These are phyloP conservation scores for Colletotrichum tropicicola DNA, from an alignment of 2,329 filamentous ascomycete genomes.

Conservation along the genomic window DNA sequence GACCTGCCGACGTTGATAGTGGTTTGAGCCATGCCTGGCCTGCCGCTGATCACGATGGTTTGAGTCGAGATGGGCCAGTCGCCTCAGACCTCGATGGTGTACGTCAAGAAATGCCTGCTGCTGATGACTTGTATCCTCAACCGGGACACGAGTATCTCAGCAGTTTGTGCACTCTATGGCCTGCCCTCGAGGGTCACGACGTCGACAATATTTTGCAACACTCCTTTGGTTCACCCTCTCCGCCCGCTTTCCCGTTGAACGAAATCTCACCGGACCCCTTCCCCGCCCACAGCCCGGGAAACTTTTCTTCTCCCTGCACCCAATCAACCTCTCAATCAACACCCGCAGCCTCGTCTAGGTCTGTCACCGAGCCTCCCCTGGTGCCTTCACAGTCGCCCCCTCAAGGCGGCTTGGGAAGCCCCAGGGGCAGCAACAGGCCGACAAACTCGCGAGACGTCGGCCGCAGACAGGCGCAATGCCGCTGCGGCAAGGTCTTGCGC, in stretches of 20 bases:
- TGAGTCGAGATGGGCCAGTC: not conserved
- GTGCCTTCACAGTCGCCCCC: too few species aligned
- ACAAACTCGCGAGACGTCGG: too few species aligned
- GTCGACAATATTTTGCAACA: not conserved
- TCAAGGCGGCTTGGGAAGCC: too few species aligned
- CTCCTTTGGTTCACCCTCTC: not conserved
- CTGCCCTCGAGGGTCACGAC: not conserved
- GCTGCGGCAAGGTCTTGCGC: not conserved
- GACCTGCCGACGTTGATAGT: not conserved
- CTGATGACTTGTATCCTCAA: too few species aligned
- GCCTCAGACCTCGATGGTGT: not conserved
- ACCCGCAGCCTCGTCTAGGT: too few species aligned
- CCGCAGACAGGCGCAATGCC: too few species aligned
- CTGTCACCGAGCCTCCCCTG: too few species aligned
- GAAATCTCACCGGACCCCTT: not conserved
- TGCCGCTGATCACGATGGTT: not conserved
- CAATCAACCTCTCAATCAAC: too few species aligned
- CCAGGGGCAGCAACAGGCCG: too few species aligned
- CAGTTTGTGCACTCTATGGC: not conserved
- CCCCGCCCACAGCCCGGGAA: not conserved
- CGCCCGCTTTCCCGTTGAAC: too few species aligned
- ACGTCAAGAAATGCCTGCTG: not conserved
- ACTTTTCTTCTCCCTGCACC: not conserved
- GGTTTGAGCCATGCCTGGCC: not conserved
- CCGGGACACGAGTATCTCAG: too few species aligned